Percentiles rank a stretch among this genome's conserved stretches.
These are phyloP conservation scores for Alternaria triticimaculans DNA, from an alignment of 2,329 filamentous ascomycete species.

Conservation along the genomic window DNA sequence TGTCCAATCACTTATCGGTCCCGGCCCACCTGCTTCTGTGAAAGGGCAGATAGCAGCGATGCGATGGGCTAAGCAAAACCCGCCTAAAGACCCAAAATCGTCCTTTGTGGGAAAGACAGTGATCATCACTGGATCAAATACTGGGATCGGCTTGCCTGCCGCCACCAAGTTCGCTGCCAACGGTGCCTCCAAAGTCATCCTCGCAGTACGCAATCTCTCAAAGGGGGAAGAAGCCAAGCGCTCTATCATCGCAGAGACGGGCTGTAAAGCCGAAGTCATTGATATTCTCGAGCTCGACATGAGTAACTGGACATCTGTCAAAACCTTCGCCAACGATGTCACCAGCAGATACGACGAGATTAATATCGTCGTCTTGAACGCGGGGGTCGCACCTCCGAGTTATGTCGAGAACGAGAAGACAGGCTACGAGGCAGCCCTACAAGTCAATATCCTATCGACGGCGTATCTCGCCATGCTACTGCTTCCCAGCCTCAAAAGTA, in stretches of 20 bases:
- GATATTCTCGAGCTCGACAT: neutral
- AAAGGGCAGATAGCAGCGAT: neutral
- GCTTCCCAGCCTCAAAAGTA: neutral
- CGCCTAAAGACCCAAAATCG: neutral
- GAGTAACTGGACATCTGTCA: neutral
- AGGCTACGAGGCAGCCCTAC: neutral
- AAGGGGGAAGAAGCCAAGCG: neutral
- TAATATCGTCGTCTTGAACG: neutral
- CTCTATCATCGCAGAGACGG: neutral
- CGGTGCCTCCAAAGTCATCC: neutral
- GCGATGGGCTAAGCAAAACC: neutral
- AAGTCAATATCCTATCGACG: neutral
- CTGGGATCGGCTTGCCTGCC: conserved; percentile 2
- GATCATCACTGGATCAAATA: conserved; percentile 7
- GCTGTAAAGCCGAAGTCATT: neutral
- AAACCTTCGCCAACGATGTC: neutral
- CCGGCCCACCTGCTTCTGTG: neutral
- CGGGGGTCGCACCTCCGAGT: neutral
- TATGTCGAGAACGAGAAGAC: neutral
- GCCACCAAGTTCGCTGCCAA: neutral
- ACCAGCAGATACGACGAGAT: neutral
- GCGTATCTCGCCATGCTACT: neutral
- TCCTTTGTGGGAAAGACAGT: conserved; percentile 2
- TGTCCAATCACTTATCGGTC: neutral
- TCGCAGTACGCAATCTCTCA: neutral